Conservation (phyloP, 2,329 filamentous ascomycete species). For the Cadophora sp. region DNA sequence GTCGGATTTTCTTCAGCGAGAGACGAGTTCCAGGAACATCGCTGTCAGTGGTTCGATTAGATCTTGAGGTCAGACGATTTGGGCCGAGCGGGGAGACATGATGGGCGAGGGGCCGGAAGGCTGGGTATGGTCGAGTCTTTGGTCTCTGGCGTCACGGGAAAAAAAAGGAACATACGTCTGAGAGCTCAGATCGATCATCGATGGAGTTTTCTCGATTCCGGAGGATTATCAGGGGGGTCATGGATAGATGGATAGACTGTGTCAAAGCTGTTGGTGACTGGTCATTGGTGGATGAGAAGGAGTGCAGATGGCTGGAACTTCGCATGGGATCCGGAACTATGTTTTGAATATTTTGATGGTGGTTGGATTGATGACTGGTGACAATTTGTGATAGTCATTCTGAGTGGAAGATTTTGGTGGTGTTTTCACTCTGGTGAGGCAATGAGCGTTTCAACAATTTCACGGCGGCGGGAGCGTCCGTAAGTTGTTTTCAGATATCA, state of each 20-base stretch:
- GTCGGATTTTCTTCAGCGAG: slow-evolving; percentile 4
- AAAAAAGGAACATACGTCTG: background rate
- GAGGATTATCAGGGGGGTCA: background rate
- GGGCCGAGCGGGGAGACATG: slow-evolving; percentile 10
- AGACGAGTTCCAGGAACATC: background rate
- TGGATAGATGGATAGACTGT: background rate
- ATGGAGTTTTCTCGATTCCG: slow-evolving; percentile 2
- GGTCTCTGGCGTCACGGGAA: background rate
- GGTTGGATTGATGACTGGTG: slow-evolving; percentile 1
- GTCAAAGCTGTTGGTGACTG: background rate
- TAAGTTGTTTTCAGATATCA: background rate
- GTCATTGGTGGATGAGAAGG: background rate
- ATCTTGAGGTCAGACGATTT: slow-evolving; percentile 17
- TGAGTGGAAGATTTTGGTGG: background rate
- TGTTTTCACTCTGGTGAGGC: background rate
- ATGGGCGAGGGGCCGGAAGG: background rate
- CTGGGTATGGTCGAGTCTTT: slow-evolving; percentile 1
- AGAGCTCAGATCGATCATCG: slow-evolving; percentile 9
- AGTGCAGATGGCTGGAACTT: slow-evolving; percentile 1
- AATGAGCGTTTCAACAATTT: background rate
- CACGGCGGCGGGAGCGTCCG: background rate
- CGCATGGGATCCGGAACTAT: background rate
- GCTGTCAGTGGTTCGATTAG: background rate
- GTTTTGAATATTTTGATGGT: background rate
- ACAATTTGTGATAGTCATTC: background rate